phyloP scores from a whole-genome alignment of 371 early-diverging fungal genomes.

The Rhizomucor pusillus region DNA sequence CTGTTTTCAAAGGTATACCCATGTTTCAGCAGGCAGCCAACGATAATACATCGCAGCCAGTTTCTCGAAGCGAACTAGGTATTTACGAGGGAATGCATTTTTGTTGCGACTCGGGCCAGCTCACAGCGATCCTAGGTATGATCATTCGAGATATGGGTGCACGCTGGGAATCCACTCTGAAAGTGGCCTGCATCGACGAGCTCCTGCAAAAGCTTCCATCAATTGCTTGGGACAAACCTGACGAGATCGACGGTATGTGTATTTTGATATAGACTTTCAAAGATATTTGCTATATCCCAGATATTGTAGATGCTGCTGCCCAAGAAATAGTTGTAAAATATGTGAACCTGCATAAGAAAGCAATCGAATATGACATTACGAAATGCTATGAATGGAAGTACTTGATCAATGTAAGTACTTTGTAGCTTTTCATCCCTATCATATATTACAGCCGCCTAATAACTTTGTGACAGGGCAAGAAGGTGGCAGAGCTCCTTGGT shows the following conservation, averaged over 20 bases:
- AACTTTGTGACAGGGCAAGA: constrained; percentile 51
- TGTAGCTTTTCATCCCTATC: neutral
- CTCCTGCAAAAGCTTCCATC: constrained; percentile 22
- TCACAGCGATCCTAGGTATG: constrained; percentile 33
- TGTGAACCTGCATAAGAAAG: constrained; percentile 26
- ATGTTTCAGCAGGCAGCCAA: constrained; percentile 16
- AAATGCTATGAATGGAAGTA: constrained; percentile 61
- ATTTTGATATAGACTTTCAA: neutral
- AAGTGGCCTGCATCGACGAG: constrained; percentile 58
- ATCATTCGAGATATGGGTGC: constrained; percentile 51
- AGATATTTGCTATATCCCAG: constrained; percentile 4
- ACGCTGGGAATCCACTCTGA: constrained; percentile 65
- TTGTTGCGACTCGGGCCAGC: neutral
- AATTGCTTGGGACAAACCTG: constrained; percentile 19
- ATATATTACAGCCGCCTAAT: neutral
- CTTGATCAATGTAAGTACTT: constrained; percentile 56
- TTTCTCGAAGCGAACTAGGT: constrained; percentile 39
- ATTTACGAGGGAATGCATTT: constrained; percentile 3
- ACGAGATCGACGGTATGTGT: constrained; percentile 7
- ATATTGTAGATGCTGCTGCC: constrained; percentile 2
- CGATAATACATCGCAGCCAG: constrained; percentile 12
- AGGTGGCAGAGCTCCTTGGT: constrained; percentile 51
- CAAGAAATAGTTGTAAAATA: constrained; percentile 31
- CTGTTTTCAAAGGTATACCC: constrained; percentile 40
- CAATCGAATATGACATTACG: constrained; percentile 42